Evolutionary conservation across 257 asterid genomes (phyloP).

Genomic region (Fraxinus quadrangulata): DNA sequence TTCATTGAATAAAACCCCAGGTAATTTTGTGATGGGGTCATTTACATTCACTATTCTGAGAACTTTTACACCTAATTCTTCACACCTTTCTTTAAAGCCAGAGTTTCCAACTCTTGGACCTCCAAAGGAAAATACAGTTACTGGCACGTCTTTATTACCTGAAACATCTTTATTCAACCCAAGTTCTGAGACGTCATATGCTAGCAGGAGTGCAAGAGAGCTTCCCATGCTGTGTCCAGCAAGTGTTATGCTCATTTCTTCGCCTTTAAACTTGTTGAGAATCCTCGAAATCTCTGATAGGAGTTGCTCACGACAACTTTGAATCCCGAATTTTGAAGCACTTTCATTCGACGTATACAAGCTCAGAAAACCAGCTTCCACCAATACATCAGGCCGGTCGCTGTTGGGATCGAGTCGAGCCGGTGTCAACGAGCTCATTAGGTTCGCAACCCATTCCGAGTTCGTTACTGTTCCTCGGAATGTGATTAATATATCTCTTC

Average conservation of each 20-base stretch:
- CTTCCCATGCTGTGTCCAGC: slow-evolving; percentile 85
- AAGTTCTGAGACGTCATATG: slow-evolving; percentile 61
- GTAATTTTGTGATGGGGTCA: slow-evolving; percentile 69
- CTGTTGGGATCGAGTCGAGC: slow-evolving; percentile 59
- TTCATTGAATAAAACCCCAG: slow-evolving; percentile 65
- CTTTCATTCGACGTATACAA: slow-evolving; percentile 50
- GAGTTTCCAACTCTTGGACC: slow-evolving; percentile 76
- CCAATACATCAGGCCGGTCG: slow-evolving; percentile 51
- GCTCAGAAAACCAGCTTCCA: slow-evolving; percentile 64
- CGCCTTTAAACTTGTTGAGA: slow-evolving; percentile 32
- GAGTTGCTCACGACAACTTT: slow-evolving; percentile 68
- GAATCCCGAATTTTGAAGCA: slow-evolving; percentile 44
- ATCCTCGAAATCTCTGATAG: slow-evolving; percentile 62
- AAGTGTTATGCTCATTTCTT: slow-evolving; percentile 55
- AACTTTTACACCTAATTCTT: slow-evolving; percentile 62
- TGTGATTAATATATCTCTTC: slow-evolving; percentile 59
- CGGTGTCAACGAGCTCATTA: slow-evolving; percentile 58
- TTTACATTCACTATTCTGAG: slow-evolving; percentile 60
- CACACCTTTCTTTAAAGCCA: slow-evolving; percentile 64
- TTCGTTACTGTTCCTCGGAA: slow-evolving; percentile 64
- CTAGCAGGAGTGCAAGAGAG: slow-evolving; percentile 53
- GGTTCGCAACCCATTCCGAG: slow-evolving; percentile 61
- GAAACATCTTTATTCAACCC: slow-evolving; percentile 38
- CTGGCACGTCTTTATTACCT: slow-evolving; percentile 27
- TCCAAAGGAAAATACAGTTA: slow-evolving; percentile 67